Evolutionary conservation across 2,329 filamentous ascomycete genomes (phyloP).

Genomic region (Harringtonia lauricola): DNA sequence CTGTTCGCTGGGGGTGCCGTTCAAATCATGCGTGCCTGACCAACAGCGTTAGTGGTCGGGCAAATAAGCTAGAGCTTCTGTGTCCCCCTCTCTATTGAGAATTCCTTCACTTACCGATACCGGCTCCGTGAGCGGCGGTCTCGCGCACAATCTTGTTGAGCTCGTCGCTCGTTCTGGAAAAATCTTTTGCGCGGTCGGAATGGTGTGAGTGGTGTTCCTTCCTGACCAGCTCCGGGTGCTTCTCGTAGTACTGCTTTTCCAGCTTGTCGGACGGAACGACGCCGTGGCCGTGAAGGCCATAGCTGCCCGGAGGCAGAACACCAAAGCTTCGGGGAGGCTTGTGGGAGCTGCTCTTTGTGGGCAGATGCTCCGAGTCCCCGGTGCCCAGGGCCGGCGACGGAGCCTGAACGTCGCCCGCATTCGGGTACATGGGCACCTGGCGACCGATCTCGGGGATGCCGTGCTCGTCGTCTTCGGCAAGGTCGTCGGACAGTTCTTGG

Average conservation of each 20-base stretch:
- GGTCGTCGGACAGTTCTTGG: constrained; percentile 32
- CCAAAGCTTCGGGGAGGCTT: constrained; percentile 61
- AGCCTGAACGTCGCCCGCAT: constrained; percentile 91
- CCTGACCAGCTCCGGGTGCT: constrained; percentile 71
- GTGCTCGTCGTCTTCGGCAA: constrained; percentile 64
- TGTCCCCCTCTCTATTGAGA: no score
- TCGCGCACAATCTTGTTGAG: constrained; percentile 81
- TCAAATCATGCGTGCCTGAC: constrained; percentile 52
- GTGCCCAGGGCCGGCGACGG: constrained; percentile 63
- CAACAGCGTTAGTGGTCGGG: neutral
- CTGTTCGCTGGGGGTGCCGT: constrained; percentile 79
- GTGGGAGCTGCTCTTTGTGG: constrained; percentile 50
- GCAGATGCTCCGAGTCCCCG: constrained; percentile 19
- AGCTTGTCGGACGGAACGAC: constrained; percentile 67
- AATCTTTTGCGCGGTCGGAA: constrained; percentile 52
- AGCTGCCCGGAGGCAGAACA: constrained; percentile 71
- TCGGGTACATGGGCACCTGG: constrained; percentile 85
- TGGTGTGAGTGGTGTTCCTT: constrained; percentile 56
- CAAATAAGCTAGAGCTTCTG: no score
- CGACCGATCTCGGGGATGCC: constrained; percentile 89
- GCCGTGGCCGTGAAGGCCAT: constrained; percentile 85
- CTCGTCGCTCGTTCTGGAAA: constrained; percentile 79
- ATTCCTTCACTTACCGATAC: constrained; percentile 32
- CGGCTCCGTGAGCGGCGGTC: constrained; percentile 44
- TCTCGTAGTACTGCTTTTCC: constrained; percentile 85